Conservation (phyloP, 2,329 filamentous ascomycete genomes). For the Zarea fungicola region DNA sequence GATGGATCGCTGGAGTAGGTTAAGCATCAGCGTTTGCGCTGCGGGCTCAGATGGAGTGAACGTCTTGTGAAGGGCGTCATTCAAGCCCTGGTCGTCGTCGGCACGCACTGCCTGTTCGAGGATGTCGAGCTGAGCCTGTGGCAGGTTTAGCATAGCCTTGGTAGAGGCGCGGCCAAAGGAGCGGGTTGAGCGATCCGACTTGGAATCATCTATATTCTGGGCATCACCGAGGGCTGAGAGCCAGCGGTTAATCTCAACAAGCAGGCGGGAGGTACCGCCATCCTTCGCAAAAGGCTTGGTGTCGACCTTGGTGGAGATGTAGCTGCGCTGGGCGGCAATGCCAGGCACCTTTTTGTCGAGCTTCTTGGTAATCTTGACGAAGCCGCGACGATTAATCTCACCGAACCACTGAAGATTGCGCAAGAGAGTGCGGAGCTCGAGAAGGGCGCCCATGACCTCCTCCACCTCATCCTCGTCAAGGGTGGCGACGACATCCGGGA, state of each 20-base stretch:
- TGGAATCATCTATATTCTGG: slow-evolving; percentile 69
- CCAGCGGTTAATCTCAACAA: slow-evolving; percentile 79
- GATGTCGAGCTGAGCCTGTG: slow-evolving; percentile 61
- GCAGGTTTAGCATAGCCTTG: slow-evolving; percentile 67
- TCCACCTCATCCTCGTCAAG: slow-evolving; percentile 86
- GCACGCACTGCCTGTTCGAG: slow-evolving; percentile 67
- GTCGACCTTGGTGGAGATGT: slow-evolving; percentile 87
- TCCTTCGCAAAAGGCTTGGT: slow-evolving; percentile 82
- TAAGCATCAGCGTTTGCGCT: slow-evolving; percentile 66
- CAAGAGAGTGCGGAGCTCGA: slow-evolving; percentile 82
- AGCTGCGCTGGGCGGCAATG: slow-evolving; percentile 73
- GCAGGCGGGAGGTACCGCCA: slow-evolving; percentile 41
- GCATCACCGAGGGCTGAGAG: slow-evolving; percentile 75
- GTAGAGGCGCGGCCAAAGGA: slow-evolving; percentile 74
- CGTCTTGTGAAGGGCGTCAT: slow-evolving; percentile 52
- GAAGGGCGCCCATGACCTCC: slow-evolving; percentile 81
- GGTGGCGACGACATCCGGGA: slow-evolving; percentile 61
- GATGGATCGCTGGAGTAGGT: slow-evolving; percentile 73
- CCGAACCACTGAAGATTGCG: slow-evolving; percentile 96
- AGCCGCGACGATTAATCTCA: slow-evolving; percentile 90
- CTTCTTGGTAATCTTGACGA: slow-evolving; percentile 98
- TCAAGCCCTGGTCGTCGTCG: slow-evolving; percentile 57
- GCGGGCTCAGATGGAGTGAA: slow-evolving; percentile 35
- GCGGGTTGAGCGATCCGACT: slow-evolving; percentile 66
- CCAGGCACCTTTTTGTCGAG: slow-evolving; percentile 87